These are phyloP conservation scores for Spergularia azorica DNA, from an alignment of 179 eudicot species.

Conservation along the genomic window DNA sequence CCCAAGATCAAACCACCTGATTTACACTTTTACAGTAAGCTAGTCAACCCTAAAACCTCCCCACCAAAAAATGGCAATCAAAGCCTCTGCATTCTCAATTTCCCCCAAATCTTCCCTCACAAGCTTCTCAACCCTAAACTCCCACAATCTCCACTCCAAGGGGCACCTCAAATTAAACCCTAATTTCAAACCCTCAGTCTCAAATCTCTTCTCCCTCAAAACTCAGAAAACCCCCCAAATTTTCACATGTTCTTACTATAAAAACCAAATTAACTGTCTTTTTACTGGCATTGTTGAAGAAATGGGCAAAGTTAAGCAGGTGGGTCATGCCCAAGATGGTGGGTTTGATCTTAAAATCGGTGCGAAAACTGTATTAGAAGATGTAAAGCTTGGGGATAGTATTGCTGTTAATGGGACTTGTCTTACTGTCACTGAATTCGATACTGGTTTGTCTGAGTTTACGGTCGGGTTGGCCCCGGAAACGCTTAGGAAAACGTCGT, in stretches of 20 bases:
- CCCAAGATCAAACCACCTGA: no score
- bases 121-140: conserved; percentile 22
- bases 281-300: conserved; percentile 96
- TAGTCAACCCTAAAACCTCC: background rate
- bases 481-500: conserved; percentile 74
- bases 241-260: conserved; percentile 23
- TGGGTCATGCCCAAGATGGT: conserved; percentile 56
- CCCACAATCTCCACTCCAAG: conserved; percentile 14
- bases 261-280: conserved; percentile 41
- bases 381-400: conserved; percentile 83
- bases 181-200: conserved; percentile 38
- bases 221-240: conserved; percentile 24
- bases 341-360: conserved; percentile 65
- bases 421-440: conserved; percentile 75
- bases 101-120: conserved; percentile 29
- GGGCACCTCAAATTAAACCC: conserved; percentile 29
- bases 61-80: conserved; percentile 28
- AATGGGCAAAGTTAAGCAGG: conserved; percentile 65
- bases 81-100: conserved; percentile 11
- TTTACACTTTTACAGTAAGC: no score
- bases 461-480: conserved; percentile 80
- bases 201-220: conserved; percentile 32
- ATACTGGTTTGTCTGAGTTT: conserved; percentile 46
- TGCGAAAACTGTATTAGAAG: conserved; percentile 66
- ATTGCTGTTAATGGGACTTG: conserved; percentile 91